A percentile compares a stretch with the other conserved stretches of the same genome.
These are phyloP conservation scores for Dioscorea cayenensis DNA, from an alignment of 116 monocot species.

Conservation along the genomic window DNA sequence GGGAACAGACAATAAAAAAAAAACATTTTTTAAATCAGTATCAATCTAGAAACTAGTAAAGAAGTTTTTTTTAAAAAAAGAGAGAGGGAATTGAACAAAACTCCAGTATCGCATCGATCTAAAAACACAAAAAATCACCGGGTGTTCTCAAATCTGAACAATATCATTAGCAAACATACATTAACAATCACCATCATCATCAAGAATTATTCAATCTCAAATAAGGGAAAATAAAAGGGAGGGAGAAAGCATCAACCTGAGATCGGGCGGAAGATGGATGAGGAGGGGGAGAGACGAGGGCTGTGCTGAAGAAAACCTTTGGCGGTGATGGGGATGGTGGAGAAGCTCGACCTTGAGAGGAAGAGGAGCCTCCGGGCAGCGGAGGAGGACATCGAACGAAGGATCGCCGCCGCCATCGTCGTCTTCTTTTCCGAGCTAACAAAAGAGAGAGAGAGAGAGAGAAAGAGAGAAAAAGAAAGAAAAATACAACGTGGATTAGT, in stretches of 20 bases:
- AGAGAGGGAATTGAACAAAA: too few relatives aligned
- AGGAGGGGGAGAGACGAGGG: not conserved
- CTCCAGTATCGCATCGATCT: too few relatives aligned
- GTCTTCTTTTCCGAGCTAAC: not conserved
- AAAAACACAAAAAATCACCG: too few relatives aligned
- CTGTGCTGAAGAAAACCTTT: not conserved
- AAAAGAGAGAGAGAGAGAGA: slow-evolving; percentile 6
- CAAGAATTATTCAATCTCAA: not conserved
- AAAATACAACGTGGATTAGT: not conserved
- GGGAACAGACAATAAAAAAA: too few relatives aligned
- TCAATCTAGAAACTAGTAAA: too few relatives aligned
- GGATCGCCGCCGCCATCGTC: slow-evolving; percentile 6
- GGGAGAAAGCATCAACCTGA: not conserved
- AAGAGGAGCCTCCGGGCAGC: not conserved
- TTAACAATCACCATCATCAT: not conserved
- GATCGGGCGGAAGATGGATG: not conserved
- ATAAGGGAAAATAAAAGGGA: not conserved
- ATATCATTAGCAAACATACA: too few relatives aligned
- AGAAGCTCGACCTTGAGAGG: slow-evolving; percentile 1
- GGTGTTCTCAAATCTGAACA: too few relatives aligned
- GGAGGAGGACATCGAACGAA: slow-evolving; percentile 8
- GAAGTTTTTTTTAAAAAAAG: too few relatives aligned
- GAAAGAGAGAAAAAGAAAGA: not conserved
- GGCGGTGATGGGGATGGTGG: not conserved
- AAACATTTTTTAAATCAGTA: too few relatives aligned